A percentile compares a stretch with the other conserved stretches of the same genome.
Conservation (phyloP, 129 eudicot species). For the Heracleum sosnowskyi region DNA sequence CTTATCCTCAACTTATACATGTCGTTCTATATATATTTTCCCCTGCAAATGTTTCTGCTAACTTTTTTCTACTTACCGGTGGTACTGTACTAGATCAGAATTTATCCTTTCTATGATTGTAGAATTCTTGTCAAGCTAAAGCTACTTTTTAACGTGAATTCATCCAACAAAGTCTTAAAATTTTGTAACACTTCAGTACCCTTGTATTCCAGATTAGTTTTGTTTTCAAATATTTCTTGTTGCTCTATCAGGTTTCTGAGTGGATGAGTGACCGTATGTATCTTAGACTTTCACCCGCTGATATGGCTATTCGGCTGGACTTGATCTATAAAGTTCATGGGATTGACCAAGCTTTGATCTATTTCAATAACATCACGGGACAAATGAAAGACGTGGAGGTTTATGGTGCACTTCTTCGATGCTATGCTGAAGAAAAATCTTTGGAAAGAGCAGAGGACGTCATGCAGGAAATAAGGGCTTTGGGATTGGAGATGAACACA, state of each 20-base stretch:
- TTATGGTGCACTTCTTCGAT: neutral
- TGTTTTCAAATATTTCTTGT: neutral
- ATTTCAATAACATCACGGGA: conserved; percentile 29
- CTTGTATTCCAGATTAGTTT: neutral
- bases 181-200: neutral
- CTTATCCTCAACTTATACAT: no score
- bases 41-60: neutral
- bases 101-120: neutral
- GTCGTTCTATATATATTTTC: neutral
- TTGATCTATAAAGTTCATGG: conserved; percentile 36
- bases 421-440: neutral
- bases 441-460: neutral
- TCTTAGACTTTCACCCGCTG: conserved; percentile 22
- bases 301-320: conserved; percentile 39
- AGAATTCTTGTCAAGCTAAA: neutral
- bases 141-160: neutral
- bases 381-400: conserved; percentile 16
- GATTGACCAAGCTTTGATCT: conserved; percentile 31
- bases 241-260: conserved; percentile 13
- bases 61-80: neutral
- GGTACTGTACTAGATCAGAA: neutral
- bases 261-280: conserved; percentile 25
- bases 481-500: conserved; percentile 23
- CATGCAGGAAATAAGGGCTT: conserved; percentile 7
- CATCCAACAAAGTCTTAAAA: neutral